Percentiles rank a stretch among this genome's conserved stretches.
Conservation (phyloP, 495 filamentous ascomycete genomes). For the Evansstolkia leycettana region DNA sequence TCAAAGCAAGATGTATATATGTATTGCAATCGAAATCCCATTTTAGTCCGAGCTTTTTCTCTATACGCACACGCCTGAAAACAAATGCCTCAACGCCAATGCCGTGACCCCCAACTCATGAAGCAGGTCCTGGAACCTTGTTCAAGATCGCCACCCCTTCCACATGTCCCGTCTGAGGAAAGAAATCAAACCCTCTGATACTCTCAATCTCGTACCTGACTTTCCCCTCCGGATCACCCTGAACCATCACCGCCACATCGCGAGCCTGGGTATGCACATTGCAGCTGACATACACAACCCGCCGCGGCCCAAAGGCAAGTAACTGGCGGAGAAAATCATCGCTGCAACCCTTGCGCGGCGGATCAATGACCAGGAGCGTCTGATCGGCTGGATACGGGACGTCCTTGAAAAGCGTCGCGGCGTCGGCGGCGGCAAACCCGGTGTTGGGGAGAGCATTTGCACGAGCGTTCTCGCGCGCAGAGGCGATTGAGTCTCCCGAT, state of each 20-base stretch:
- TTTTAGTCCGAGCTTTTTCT: not conserved
- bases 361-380: slow-evolving; percentile 85
- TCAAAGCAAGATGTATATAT: not conserved
- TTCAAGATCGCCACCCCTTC: slow-evolving; percentile 81
- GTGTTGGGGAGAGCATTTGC: slow-evolving; percentile 62
- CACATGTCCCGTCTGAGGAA: slow-evolving; percentile 94
- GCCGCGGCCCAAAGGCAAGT: slow-evolving; percentile 55
- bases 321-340: slow-evolving; percentile 72
- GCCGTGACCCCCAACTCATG: slow-evolving; percentile 14
- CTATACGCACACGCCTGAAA: too few relatives aligned
- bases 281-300: slow-evolving; percentile 89
- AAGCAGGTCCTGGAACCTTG: slow-evolving; percentile 17
- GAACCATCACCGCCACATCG: slow-evolving; percentile 75
- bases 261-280: slow-evolving; percentile 97
- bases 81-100: slow-evolving; percentile 50
- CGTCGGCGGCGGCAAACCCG: slow-evolving; percentile 76
- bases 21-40: not conserved
- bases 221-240: slow-evolving; percentile 40
- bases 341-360: slow-evolving; percentile 90
- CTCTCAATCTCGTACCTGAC: slow-evolving; percentile 80
- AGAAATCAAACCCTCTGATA: slow-evolving; percentile 90
- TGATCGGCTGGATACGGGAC: slow-evolving; percentile 60
- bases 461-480: slow-evolving; percentile 62
- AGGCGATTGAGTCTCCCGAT: slow-evolving; percentile 57
- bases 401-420: slow-evolving; percentile 63